Conservation (phyloP, 208 protist genomes). For the Porcisia hertigi region DNA sequence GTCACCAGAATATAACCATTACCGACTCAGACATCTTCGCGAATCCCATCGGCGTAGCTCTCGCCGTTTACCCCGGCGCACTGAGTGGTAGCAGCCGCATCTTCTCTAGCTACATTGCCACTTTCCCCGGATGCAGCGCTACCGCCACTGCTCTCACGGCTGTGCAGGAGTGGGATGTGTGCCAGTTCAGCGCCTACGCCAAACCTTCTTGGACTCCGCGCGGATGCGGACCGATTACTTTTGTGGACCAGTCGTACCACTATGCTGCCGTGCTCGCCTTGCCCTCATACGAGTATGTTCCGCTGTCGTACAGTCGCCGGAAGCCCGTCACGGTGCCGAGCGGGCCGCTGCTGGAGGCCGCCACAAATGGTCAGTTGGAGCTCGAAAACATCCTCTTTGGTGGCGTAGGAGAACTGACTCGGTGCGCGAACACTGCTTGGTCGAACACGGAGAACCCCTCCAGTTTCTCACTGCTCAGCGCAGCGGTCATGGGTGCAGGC, state of each 20-base stretch:
- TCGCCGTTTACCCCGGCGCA: constrained; percentile 23
- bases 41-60: constrained; percentile 37
- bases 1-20: constrained; percentile 30
- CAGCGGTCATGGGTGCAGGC: constrained; percentile 29
- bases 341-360: constrained; percentile 6
- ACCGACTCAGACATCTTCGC: constrained; percentile 30
- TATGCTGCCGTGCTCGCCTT: constrained; percentile 34
- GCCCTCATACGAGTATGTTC: constrained; percentile 28
- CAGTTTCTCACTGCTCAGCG: constrained; percentile 11
- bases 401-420: constrained; percentile 20
- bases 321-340: constrained; percentile 11
- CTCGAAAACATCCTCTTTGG: constrained; percentile 24
- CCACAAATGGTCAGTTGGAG: constrained; percentile 11
- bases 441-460: neutral
- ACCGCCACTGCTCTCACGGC: neutral
- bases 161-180: constrained; percentile 10
- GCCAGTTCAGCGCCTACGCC: constrained; percentile 15
- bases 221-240: constrained; percentile 25
- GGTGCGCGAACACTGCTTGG: constrained; percentile 9
- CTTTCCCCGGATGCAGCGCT: constrained; percentile 23
- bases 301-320: constrained; percentile 34
- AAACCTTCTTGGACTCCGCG: constrained; percentile 4
- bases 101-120: constrained; percentile 25
- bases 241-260: constrained; percentile 29
- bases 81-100: constrained; percentile 18